Base-by-base conservation (phyloP, 495 filamentous ascomycete genomes). In the Daldinia concentrica region DNA sequence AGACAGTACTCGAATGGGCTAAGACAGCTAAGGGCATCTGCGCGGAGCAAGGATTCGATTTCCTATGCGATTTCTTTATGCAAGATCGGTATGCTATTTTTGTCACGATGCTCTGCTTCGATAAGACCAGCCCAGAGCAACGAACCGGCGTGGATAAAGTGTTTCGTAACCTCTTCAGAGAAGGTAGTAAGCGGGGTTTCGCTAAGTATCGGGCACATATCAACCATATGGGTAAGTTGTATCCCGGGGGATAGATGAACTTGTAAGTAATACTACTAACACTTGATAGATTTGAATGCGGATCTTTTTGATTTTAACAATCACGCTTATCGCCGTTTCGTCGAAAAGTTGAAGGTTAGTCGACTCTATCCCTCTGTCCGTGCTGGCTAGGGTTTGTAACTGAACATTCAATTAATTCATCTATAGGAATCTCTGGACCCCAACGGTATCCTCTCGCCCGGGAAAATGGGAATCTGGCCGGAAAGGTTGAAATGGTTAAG, bases 41-140 rank as follows among this genome's bases (percentile, higher is more conserved):
- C 58, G 81, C 81, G 45, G 76, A 76, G 9, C 77, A 82, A 26
- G 81, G 81, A 0, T 79, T 82, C 11, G 81, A 83, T 69, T 62
- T 80, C 52, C 72, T 83, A 58, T 79, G 76, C 51, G 81, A 83
- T 36, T 83, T 83, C 64, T 82, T 82, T 64, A 81, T 83, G 81
- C 77, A 79, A 17, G 81, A 82, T 68, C 71, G 79, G 0, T 79
- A 81, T 48, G 79, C 80, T 6, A 78, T 83, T 39, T 70, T 81
- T 27, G 80, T 83, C 69, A 79, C 79, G 52, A 82, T 83, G 80
- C 80, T 82, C 48, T 77, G 75, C 8, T 83, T 80, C 69, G 81
- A 82, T 60, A 80, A 83, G 62, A 79, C 78, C 4, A 79, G 77
- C 24, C 45, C 62, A 19, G 74, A 72, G 60, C 77, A 79, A 54